Base-by-base conservation (phyloP, 306 rosid genomes). In the Rosa persica region DNA sequence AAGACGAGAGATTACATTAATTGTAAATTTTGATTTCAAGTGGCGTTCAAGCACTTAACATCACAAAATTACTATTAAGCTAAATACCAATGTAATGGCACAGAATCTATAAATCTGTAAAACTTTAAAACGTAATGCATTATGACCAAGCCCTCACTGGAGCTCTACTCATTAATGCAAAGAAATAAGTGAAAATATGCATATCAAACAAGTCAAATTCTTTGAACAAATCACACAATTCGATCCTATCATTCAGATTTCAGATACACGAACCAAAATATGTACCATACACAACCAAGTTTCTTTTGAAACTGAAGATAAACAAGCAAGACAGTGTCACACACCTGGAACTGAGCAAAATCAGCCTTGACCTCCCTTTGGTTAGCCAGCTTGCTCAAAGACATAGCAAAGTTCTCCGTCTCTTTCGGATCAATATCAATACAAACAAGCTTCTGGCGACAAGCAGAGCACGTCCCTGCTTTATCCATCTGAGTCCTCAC, bases 401-500 rank as follows among this genome's bases (percentile, higher is more conserved):
- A 93, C 49, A 72, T 36, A 64, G 98, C 96, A 81, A 96, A 96
- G 61, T 67, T 87, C 76, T 88, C 91, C 0, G 94, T 91, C 89
- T 96, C 97, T 67, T 85, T 86, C 0, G 94, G 93, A 83, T 93
- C 99, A 73, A 96, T 90, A 81, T 96, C 99, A 65, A 93, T 91
- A 86, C 94, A 86, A 47, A 90, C 97, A 70, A 96, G 96, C 83
- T 89, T 91, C 76, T 89, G 84, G 0, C 74, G 49, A 11, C 99
- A 96, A 0, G 88, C 86, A 71, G 74, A 80, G 83, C 99, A 96
- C 65, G 71, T 25, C 2, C 98, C 96, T 12, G 51, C 81, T 55
- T 83, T 90, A 27, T 88, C 83, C 80, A 96, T 87, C 12, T 60
- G 85, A 68, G 99, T 93, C 76, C 89, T 86, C 49, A 25, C 89